phyloP scores from a whole-genome alignment of 208 protist genomes.

The Trypanosoma lewisi region DNA sequence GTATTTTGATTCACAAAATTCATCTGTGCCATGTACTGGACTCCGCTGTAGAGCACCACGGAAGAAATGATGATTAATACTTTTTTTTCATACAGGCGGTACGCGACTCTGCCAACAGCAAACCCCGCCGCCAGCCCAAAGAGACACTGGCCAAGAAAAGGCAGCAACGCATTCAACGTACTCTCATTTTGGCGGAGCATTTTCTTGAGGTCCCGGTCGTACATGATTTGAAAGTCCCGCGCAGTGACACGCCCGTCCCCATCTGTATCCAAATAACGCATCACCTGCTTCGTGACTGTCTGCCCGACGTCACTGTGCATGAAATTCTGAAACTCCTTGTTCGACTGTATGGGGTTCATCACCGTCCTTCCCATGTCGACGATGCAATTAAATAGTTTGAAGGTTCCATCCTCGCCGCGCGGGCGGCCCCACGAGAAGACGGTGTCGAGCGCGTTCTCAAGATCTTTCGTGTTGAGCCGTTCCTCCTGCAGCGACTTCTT shows the following conservation, averaged over 20 bases:
- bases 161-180: constrained; percentile 44
- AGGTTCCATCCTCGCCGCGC: constrained; percentile 27
- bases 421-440: constrained; percentile 39
- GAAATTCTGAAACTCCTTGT: constrained; percentile 35
- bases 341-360: constrained; percentile 28
- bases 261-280: constrained; percentile 54
- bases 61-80: constrained; percentile 39
- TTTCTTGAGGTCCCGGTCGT: constrained; percentile 42
- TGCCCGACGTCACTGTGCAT: constrained; percentile 41
- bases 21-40: constrained; percentile 65
- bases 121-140: constrained; percentile 48
- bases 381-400: constrained; percentile 41
- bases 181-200: constrained; percentile 27
- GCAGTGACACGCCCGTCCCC: constrained; percentile 60
- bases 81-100: constrained; percentile 42
- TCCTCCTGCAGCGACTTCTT: not conserved
- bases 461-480: constrained; percentile 51
- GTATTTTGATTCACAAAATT: constrained; percentile 55
- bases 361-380: constrained; percentile 43
- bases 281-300: constrained; percentile 23
- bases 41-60: constrained; percentile 32
- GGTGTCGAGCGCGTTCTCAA: constrained; percentile 50
- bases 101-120: constrained; percentile 32
- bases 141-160: constrained; percentile 43
- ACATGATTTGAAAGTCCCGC: constrained; percentile 68